Evolutionary conservation across 2,329 filamentous ascomycete genomes (phyloP), one percentile per base, ranked within the genome.

Genomic region (Ophiostoma fasciatum): DNA sequence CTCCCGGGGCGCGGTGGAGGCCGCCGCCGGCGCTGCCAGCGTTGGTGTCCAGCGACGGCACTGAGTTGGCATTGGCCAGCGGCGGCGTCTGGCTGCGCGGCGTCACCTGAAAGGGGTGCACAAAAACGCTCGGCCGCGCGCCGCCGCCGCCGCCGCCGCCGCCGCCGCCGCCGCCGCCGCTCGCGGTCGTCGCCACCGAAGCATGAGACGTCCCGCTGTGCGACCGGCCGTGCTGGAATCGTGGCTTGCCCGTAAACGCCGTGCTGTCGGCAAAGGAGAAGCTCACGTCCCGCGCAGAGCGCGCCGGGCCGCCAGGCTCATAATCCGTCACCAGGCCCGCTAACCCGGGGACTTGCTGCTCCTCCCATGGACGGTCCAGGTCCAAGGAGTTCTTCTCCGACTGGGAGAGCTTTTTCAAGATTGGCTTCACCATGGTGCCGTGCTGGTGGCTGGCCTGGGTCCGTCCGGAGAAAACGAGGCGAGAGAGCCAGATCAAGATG

Each of bases 71-170:
- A 50, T 73, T 74, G 18, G 68, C 66, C 41, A 74, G 48, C 8
- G 71, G 70, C 34, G 72, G 70, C 40, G 71, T 74, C 31, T 69
- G 67, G 1, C 70, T 70, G 28, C 69, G 64, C 22, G 74, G 74
- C 8, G 62, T 74, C 54, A 77, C 74, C 49, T 76, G 71, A 45
- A 75, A 77, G 19, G 74, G 73, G 48, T 78, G 74, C 15, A 76
- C 62, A 48, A 78, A 77, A 22, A 61, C 51, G 39, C 61, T 60
- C 39, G 57, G 58, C 39, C 66, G 60, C 36, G 56, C 37, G 9
- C 44, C 62, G 45, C 68, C 73, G 43, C 59, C 62, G 46, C 69
- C 42, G 59, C 64, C 33, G 63, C 64, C 19, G 69, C 72, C 7
- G 66, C 62, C 36, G 70, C 60, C 9, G 71, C 74, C 43, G 60